Percentiles rank a stretch among this genome's conserved stretches.
phyloP scores from a whole-genome alignment of 257 asterid genomes.

The Fraxinus cuspidata region DNA sequence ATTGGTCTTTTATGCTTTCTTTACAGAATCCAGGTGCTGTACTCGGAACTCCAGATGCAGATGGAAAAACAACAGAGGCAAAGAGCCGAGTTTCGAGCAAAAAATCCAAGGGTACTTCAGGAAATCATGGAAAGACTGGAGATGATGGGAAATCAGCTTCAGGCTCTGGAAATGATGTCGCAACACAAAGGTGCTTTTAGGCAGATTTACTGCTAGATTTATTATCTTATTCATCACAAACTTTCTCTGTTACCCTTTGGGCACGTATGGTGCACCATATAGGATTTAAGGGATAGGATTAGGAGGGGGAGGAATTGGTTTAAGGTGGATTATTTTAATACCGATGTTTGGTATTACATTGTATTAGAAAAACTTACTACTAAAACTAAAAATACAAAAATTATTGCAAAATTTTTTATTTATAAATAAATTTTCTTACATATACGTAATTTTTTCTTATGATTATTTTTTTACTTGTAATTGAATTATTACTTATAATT shows the following conservation, averaged over 20 bases:
- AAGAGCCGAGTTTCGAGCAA: conserved; percentile 59
- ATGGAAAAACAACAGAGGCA: conserved; percentile 62
- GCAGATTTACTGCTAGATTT: conserved; percentile 16
- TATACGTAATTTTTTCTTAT: too few species aligned
- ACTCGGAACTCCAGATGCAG: conserved; percentile 57
- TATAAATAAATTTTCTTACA: too few species aligned
- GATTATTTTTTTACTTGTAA: too few species aligned
- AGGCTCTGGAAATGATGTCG: conserved; percentile 88
- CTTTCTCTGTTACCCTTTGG: background rate
- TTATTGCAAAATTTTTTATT: too few species aligned
- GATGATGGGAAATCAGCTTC: conserved; percentile 71
- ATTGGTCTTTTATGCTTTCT: conserved; percentile 18
- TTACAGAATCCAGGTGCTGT: conserved; percentile 46
- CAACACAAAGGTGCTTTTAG: conserved; percentile 67
- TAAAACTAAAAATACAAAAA: too few species aligned
- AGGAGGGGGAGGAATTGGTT: too few species aligned
- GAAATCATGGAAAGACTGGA: conserved; percentile 52
- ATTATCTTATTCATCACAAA: background rate
- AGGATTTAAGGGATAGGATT: too few species aligned
- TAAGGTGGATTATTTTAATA: too few species aligned
- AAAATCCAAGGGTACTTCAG: conserved; percentile 54
- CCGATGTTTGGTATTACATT: too few species aligned
- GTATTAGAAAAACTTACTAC: too few species aligned
- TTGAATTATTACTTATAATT: too few species aligned
- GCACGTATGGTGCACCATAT: too few species aligned